phyloP scores from a whole-genome alignment of 2,329 filamentous ascomycete genomes.

The Cryphonectria naterciae region DNA sequence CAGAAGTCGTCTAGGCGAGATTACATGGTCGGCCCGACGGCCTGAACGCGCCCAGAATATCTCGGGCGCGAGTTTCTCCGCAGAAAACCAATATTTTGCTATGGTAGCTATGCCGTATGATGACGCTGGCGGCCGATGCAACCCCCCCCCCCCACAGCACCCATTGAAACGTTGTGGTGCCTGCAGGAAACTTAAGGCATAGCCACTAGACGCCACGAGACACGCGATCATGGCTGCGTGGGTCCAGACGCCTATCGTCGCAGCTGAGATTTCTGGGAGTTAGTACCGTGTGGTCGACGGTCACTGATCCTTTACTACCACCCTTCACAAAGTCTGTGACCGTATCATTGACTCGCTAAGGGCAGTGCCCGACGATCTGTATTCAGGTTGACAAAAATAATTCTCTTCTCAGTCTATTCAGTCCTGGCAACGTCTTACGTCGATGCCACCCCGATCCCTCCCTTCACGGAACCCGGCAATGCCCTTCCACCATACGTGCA shows the following conservation, averaged over 20 bases:
- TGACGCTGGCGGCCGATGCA: not conserved
- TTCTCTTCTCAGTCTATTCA: not conserved
- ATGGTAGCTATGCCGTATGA: not conserved
- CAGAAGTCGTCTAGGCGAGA: not conserved
- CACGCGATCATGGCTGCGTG: not conserved
- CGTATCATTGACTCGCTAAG: too few species aligned
- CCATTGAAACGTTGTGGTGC: not conserved
- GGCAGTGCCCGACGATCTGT: not conserved
- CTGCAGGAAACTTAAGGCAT: not conserved
- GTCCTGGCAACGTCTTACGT: not conserved
- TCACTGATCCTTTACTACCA: too few species aligned
- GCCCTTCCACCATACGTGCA: conserved; percentile 8
- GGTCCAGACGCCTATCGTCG: not conserved
- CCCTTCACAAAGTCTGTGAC: too few species aligned
- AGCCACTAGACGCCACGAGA: not conserved
- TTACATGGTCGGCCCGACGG: not conserved
- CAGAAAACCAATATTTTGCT: not conserved
- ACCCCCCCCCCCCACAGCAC: not conserved
- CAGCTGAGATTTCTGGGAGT: too few species aligned
- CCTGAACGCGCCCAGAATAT: not conserved
- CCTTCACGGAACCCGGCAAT: not conserved
- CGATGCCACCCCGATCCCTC: not conserved
- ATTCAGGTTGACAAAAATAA: not conserved
- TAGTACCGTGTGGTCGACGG: not conserved
- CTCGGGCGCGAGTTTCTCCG: not conserved